phyloP scores from a whole-genome alignment of 2,329 filamentous ascomycete species.

The Kalmusia sp. region DNA sequence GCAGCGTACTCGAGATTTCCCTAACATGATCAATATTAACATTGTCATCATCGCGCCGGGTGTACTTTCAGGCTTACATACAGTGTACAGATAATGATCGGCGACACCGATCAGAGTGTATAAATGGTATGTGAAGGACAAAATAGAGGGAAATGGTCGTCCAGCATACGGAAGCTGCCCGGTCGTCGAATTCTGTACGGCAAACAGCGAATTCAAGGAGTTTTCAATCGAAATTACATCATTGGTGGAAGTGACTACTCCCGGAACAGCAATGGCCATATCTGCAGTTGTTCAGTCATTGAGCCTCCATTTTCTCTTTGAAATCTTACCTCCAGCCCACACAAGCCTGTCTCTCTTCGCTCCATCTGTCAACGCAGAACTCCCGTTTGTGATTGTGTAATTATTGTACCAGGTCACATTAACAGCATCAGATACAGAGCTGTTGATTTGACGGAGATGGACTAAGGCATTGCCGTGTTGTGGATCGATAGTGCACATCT shows the following conservation, averaged over 20 bases:
- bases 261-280: slow-evolving; percentile 64
- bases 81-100: slow-evolving; percentile 54
- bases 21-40: no score
- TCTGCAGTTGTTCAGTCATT: slow-evolving; percentile 45
- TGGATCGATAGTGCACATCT: slow-evolving; percentile 49
- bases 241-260: slow-evolving; percentile 61
- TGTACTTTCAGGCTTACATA: slow-evolving; percentile 21
- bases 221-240: slow-evolving; percentile 60
- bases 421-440: slow-evolving; percentile 34
- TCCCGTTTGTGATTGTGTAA: slow-evolving; percentile 50
- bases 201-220: slow-evolving; percentile 58
- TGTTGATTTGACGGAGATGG: slow-evolving; percentile 37
- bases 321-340: slow-evolving; percentile 59
- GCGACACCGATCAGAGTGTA: slow-evolving; percentile 56
- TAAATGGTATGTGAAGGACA: slow-evolving; percentile 64
- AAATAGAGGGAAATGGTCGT: slow-evolving; percentile 48
- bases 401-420: slow-evolving; percentile 52
- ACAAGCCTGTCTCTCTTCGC: slow-evolving; percentile 66
- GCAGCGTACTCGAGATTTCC: slow-evolving; percentile 50
- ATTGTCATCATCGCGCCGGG: background rate
- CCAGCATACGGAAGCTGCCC: slow-evolving; percentile 61
- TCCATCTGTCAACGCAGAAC: slow-evolving; percentile 56
- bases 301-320: background rate
- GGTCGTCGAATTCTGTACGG: slow-evolving; percentile 49
- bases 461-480: slow-evolving; percentile 45